Evolutionary conservation across 2,329 filamentous ascomycete genomes (phyloP).

Genomic region (Verticillium nonalfalfae): DNA sequence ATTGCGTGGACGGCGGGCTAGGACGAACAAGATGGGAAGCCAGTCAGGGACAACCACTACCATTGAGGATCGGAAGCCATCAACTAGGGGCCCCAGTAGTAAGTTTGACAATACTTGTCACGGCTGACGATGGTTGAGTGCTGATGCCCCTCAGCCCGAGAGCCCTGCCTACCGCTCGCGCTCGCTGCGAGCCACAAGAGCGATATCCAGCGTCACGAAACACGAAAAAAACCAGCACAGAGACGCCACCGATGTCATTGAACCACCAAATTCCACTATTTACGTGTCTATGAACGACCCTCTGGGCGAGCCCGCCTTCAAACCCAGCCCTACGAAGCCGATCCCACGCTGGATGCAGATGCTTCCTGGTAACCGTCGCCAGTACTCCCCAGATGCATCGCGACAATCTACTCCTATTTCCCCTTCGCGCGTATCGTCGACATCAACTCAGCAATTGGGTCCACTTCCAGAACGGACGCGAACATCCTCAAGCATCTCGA

Average conservation of each 20-base stretch:
- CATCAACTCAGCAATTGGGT: not conserved
- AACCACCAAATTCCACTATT: conserved; percentile 22
- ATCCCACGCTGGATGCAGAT: conserved; percentile 40
- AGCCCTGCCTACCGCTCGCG: not conserved
- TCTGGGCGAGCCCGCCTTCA: conserved; percentile 37
- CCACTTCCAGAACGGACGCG: not conserved
- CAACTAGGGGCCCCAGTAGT: conserved; percentile 7
- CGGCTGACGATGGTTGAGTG: too few relatives aligned
- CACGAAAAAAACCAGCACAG: not conserved
- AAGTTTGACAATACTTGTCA: not conserved
- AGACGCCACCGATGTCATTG: conserved; percentile 1
- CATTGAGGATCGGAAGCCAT: conserved; percentile 13
- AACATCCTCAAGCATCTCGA: conserved; percentile 3
- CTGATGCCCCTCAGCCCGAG: conserved; percentile 1
- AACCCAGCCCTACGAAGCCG: conserved; percentile 42
- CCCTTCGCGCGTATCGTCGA: not conserved
- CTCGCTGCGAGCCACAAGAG: not conserved
- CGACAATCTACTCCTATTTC: conserved; percentile 3
- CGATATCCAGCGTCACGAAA: not conserved
- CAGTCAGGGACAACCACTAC: not conserved
- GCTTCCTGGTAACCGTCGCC: not conserved
- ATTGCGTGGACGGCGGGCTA: conserved; percentile 38
- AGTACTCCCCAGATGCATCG: not conserved
- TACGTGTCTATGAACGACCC: conserved; percentile 47
- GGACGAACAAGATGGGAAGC: conserved; percentile 36